Base-by-base conservation (phyloP, 163 green algal species). In the Chlorella variabilis region DNA sequence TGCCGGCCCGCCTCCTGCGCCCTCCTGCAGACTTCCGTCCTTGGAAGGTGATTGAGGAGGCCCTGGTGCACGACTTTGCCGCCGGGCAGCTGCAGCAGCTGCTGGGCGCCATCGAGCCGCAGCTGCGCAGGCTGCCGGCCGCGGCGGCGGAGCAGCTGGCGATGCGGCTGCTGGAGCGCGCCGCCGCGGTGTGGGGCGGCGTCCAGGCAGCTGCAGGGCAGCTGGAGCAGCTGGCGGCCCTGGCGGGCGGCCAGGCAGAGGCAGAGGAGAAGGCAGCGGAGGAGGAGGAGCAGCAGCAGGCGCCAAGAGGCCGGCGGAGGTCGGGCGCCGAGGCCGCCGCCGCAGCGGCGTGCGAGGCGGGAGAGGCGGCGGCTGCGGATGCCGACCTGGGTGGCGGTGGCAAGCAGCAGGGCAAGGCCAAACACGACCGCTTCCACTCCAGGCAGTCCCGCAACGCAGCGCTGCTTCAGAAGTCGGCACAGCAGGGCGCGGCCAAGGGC, bases 381-480 rank as follows among this genome's bases (percentile, higher is more conserved):
- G 78, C 29, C 3, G 18, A 33, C 5, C 27, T 70, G 27, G 68
- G 56, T 58, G 48, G n/a, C 33, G 15, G 33, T 15, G 33, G 31
- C 25, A n/a, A n/a, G 45, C 77, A 66, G 39, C 78, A 45, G 76
- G 39, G 42, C 49, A 61, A 29, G 78, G 62, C 36, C 25, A 8
- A 73, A 61, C 21, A 41, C 38, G 77, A 81, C 13, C 8, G n/a
- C 0, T 75, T 33, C 49, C 48, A 78, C 70, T 80, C 17, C 59
- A 79, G 33, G 48, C 34, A 27, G 9, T 78, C 69, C 15, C 45
- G 82, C 23, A 77, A 76, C 4, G 29, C 41, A 0, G 77, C 77
- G 4, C 70, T 87, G 58, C 36, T 87, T 29, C 2, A 49, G 13
- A 87, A 70, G 67, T 17, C 66, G 2, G n/a, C 48, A 27, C 41